Evolutionary conservation across 441 rosid genomes (phyloP).

Genomic region (Erodium texanum): DNA sequence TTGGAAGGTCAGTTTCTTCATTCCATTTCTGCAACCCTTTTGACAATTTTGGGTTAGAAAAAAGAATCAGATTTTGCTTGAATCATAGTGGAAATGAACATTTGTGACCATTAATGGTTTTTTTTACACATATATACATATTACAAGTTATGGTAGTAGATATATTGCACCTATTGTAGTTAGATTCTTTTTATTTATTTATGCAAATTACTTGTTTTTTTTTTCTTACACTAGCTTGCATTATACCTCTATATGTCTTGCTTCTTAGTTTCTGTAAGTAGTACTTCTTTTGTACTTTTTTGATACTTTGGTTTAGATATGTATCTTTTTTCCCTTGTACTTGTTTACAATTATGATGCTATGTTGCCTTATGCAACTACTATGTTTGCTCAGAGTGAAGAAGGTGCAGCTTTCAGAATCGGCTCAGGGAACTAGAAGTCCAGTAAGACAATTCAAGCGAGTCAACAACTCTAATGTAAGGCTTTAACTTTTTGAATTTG

Average conservation of each 20-base stretch:
- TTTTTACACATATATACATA: background rate
- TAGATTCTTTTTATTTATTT: background rate
- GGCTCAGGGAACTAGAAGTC: constrained; percentile 61
- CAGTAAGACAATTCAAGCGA: constrained; percentile 55
- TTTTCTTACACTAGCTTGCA: background rate
- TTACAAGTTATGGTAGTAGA: too few species aligned
- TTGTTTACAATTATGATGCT: constrained; percentile 4
- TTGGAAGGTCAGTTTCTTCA: constrained; percentile 58
- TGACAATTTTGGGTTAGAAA: background rate
- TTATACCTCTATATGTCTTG: background rate
- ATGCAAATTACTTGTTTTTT: background rate
- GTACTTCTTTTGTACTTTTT: background rate
- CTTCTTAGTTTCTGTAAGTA: background rate
- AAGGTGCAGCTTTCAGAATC: constrained; percentile 92
- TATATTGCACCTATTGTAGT: background rate
- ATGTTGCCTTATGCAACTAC: constrained; percentile 7
- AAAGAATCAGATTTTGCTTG: background rate
- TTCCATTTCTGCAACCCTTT: background rate
- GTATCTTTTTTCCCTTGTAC: background rate
- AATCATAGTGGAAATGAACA: background rate
- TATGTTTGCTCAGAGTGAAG: constrained; percentile 49
- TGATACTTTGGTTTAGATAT: background rate
- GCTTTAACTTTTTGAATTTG: constrained; percentile 8
- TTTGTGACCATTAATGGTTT: background rate
- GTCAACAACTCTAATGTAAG: constrained; percentile 45